Evolutionary conservation across 495 filamentous ascomycete species (phyloP).

Genomic region (Endocarpon pusillum): DNA sequence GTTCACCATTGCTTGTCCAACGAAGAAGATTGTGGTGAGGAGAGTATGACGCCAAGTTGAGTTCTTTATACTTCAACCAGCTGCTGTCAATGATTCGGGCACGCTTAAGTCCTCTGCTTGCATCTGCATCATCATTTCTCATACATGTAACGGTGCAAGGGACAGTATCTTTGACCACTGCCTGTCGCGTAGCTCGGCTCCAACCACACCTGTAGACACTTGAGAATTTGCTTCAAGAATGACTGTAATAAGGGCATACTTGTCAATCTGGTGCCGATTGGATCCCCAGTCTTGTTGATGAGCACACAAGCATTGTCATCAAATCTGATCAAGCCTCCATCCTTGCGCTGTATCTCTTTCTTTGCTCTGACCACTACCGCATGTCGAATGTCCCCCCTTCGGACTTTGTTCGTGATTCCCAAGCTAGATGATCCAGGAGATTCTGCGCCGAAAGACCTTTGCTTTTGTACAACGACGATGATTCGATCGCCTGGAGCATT

Average conservation of each 20-base stretch:
- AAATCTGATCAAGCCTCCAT: slow-evolving; percentile 81
- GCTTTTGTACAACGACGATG: slow-evolving; percentile 94
- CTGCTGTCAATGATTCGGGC: too few relatives aligned
- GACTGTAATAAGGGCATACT: slow-evolving; percentile 26
- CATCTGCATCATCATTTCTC: slow-evolving; percentile 24
- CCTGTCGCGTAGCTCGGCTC: slow-evolving; percentile 67
- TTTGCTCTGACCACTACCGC: slow-evolving; percentile 84
- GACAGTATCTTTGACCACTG: slow-evolving; percentile 97
- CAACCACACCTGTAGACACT: slow-evolving; percentile 48
- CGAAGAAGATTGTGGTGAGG: too few relatives aligned
- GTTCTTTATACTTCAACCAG: too few relatives aligned
- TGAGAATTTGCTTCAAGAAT: slow-evolving; percentile 1
- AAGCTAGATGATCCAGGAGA: slow-evolving; percentile 32
- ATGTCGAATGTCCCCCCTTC: slow-evolving; percentile 90
- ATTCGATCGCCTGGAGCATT: slow-evolving; percentile 67
- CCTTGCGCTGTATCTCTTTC: slow-evolving; percentile 69
- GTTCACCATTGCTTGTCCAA: too few relatives aligned
- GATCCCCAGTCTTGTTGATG: slow-evolving; percentile 93
- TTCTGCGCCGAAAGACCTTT: slow-evolving; percentile 59
- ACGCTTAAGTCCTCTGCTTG: too few relatives aligned
- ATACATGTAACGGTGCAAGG: slow-evolving; percentile 85
- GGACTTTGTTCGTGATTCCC: slow-evolving; percentile 72
- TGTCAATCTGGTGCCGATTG: slow-evolving; percentile 83
- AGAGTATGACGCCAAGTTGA: too few relatives aligned
- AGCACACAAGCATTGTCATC: slow-evolving; percentile 97